Evolutionary conservation across 2,329 filamentous ascomycete genomes (phyloP).

Genomic region (Claviceps spartinae): DNA sequence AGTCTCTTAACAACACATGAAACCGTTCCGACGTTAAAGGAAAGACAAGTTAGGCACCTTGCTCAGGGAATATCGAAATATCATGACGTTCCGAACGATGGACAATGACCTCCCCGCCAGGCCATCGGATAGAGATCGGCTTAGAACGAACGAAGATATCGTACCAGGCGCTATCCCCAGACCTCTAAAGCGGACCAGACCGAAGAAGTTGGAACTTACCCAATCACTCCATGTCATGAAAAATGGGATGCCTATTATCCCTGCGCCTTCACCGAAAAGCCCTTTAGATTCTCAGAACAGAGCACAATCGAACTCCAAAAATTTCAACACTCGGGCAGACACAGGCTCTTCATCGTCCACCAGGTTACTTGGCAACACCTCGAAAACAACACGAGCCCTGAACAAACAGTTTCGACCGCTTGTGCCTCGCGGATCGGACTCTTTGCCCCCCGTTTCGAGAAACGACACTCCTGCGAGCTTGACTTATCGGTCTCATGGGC

Average conservation of each 20-base stretch:
- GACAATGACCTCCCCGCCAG: slow-evolving; percentile 27
- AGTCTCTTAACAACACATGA: not conserved
- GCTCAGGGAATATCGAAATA: slow-evolving; percentile 16
- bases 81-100: slow-evolving; percentile 29
- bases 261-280: slow-evolving; percentile 9
- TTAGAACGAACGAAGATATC: slow-evolving; percentile 14
- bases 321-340: slow-evolving; percentile 17
- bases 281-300: slow-evolving; percentile 27
- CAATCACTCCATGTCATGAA: slow-evolving; percentile 8
- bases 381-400: slow-evolving; percentile 18
- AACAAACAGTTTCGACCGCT: not conserved
- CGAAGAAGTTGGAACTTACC: slow-evolving; percentile 10
- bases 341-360: slow-evolving; percentile 22
- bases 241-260: slow-evolving; percentile 13
- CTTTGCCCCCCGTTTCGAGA: slow-evolving; percentile 20
- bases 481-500: slow-evolving; percentile 21
- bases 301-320: slow-evolving; percentile 17
- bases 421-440: slow-evolving; percentile 25
- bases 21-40: slow-evolving; percentile 4
- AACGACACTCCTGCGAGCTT: slow-evolving; percentile 27
- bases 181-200: slow-evolving; percentile 11
- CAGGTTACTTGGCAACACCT: slow-evolving; percentile 19
- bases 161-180: slow-evolving; percentile 11
- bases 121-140: slow-evolving; percentile 23
- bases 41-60: slow-evolving; percentile 10